Percentiles rank a stretch among this genome's conserved stretches.
phyloP scores from a whole-genome alignment of 2,329 filamentous ascomycete genomes.

The Teratosphaeria epicoccoides region DNA sequence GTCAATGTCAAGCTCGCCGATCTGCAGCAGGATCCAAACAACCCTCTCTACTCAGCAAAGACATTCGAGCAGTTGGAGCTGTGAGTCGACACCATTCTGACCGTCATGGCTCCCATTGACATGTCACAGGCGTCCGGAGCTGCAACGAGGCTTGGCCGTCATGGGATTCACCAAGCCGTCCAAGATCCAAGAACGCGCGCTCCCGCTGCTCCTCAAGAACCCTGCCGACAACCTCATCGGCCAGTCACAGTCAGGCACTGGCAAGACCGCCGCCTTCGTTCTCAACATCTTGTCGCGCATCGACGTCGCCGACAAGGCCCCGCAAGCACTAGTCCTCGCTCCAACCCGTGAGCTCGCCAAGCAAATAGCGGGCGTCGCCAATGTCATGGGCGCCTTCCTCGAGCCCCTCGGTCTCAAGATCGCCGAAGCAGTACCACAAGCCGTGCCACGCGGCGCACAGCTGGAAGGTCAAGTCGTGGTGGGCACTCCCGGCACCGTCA shows the following conservation, averaged over 20 bases:
- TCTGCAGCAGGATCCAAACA: constrained; percentile 73
- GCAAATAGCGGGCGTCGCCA: constrained; percentile 81
- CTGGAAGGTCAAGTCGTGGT: constrained; percentile 74
- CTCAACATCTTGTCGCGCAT: constrained; percentile 82
- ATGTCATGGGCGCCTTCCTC: constrained; percentile 75
- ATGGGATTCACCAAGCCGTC: constrained; percentile 92
- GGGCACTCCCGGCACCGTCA: constrained; percentile 86
- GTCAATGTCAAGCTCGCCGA: constrained; percentile 90
- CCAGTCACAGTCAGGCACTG: constrained; percentile 97
- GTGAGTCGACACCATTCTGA: constrained; percentile 46
- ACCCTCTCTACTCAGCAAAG: constrained; percentile 75
- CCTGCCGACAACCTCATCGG: constrained; percentile 93
- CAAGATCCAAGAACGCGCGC: constrained; percentile 91
- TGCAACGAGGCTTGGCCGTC: constrained; percentile 64
- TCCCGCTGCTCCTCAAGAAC: constrained; percentile 76
- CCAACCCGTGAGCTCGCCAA: constrained; percentile 90
- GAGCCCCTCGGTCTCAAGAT: constrained; percentile 53
- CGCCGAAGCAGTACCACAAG: constrained; percentile 72
- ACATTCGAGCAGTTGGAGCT: constrained; percentile 78
- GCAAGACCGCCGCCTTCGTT: constrained; percentile 94
- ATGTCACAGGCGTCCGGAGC: constrained; percentile 42
- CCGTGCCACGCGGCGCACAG: constrained; percentile 54
- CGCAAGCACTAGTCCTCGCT: constrained; percentile 81
- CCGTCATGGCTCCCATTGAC: constrained; percentile 8
- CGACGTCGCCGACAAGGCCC: constrained; percentile 58